Conservation (phyloP, 2,329 filamentous ascomycete genomes). For the Didymosphaeria variabile region DNA sequence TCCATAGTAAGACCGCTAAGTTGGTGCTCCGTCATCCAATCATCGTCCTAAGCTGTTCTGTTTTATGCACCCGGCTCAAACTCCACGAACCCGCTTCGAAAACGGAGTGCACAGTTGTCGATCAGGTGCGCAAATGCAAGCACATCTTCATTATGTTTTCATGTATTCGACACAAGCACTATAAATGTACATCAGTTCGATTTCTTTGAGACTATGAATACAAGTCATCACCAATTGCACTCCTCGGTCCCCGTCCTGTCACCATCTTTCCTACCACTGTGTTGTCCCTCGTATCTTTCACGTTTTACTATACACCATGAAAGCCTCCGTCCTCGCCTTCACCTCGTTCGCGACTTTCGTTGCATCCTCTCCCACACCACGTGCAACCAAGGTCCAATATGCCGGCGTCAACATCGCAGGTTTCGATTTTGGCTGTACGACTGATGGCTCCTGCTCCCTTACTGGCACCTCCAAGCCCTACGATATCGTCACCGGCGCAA, state of each 20-base stretch:
- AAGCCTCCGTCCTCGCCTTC: neutral
- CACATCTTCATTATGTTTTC: neutral
- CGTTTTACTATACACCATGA: neutral
- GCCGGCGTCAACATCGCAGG: conserved; percentile 58
- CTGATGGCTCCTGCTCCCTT: conserved; percentile 35
- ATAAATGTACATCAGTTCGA: neutral
- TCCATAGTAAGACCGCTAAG: no score
- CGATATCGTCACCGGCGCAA: conserved; percentile 31
- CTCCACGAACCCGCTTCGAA: neutral
- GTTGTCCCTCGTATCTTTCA: neutral
- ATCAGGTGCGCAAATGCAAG: neutral
- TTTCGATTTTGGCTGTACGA: conserved; percentile 59
- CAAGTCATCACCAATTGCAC: neutral
- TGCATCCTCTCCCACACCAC: conserved; percentile 4
- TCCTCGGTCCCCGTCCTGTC: no score
- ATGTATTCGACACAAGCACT: neutral
- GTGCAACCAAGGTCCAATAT: conserved; percentile 32
- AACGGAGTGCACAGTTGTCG: neutral
- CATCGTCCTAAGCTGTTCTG: neutral
- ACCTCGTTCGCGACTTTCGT: neutral
- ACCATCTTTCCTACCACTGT: neutral
- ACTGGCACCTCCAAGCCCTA: conserved; percentile 25
- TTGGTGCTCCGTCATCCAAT: neutral
- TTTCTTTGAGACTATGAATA: neutral
- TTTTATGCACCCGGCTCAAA: neutral